Evolutionary conservation across 2,329 filamentous ascomycete genomes (phyloP).

Genomic region (Simplicillium sp.): DNA sequence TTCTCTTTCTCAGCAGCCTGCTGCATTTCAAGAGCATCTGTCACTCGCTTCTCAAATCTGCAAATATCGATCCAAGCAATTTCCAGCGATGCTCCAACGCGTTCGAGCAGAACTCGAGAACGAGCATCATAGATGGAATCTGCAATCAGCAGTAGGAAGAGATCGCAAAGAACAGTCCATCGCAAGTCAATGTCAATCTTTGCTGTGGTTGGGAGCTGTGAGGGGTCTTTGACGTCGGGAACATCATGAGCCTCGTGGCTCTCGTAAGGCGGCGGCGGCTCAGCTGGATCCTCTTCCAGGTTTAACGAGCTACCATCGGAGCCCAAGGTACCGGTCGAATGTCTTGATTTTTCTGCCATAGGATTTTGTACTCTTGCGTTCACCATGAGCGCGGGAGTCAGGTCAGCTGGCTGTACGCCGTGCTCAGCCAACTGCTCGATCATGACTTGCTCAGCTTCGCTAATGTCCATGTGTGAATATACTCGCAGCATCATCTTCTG

Average conservation of each 20-base stretch:
- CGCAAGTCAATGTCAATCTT: slow-evolving; percentile 92
- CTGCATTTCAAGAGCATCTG: slow-evolving; percentile 95
- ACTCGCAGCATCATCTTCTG: slow-evolving; percentile 97
- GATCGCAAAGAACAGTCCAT: slow-evolving; percentile 93
- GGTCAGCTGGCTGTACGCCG: slow-evolving; percentile 74
- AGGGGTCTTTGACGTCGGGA: slow-evolving; percentile 71
- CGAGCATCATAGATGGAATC: slow-evolving; percentile 88
- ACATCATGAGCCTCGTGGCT: slow-evolving; percentile 60
- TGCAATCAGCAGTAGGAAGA: slow-evolving; percentile 94
- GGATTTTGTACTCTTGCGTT: slow-evolving; percentile 93
- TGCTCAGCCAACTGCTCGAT: slow-evolving; percentile 94
- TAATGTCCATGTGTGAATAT: slow-evolving; percentile 96
- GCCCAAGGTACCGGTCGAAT: no score
- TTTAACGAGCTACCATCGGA: slow-evolving; percentile 6
- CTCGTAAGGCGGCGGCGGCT: slow-evolving; percentile 50
- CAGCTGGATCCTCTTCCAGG: slow-evolving; percentile 35
- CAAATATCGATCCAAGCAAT: slow-evolving; percentile 90
- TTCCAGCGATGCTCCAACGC: slow-evolving; percentile 69
- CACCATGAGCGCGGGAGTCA: slow-evolving; percentile 79
- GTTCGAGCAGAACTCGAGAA: slow-evolving; percentile 74
- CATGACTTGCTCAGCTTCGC: slow-evolving; percentile 87
- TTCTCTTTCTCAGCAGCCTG: slow-evolving; percentile 89
- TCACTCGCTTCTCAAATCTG: slow-evolving; percentile 93
- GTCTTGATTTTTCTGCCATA: slow-evolving; percentile 45
- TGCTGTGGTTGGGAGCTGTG: slow-evolving; percentile 68